Evolutionary conservation across 2,329 filamentous ascomycete species (phyloP).

Genomic region (Ascochyta rabiei): DNA sequence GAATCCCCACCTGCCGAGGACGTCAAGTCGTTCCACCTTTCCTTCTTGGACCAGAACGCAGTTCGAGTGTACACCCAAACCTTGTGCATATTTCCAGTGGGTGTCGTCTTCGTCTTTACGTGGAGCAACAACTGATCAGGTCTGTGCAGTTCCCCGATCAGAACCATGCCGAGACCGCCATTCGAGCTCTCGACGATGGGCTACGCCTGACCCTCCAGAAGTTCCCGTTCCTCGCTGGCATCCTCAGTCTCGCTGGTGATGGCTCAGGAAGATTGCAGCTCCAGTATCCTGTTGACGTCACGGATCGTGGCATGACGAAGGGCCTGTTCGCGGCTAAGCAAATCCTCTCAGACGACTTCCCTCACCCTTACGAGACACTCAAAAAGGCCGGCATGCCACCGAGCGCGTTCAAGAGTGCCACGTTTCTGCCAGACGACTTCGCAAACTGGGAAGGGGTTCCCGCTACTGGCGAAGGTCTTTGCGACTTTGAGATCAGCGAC

Average conservation of each 20-base stretch:
- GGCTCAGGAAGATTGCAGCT: constrained; percentile 35
- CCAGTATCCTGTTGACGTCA: constrained; percentile 31
- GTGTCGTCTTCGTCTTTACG: not conserved
- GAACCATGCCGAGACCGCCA: constrained; percentile 34
- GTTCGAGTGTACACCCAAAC: constrained; percentile 43
- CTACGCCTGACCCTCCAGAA: constrained; percentile 32
- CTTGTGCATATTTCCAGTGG: constrained; percentile 38
- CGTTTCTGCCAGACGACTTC: constrained; percentile 41
- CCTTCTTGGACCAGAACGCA: constrained; percentile 39
- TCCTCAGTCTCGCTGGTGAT: constrained; percentile 31
- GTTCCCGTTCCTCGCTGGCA: constrained; percentile 42
- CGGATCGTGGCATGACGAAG: constrained; percentile 19
- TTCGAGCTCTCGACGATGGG: constrained; percentile 30
- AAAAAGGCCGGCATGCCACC: constrained; percentile 41
- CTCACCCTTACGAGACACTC: constrained; percentile 38
- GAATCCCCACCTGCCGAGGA: constrained; percentile 24
- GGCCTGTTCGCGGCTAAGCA: constrained; percentile 31
- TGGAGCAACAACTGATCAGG: not conserved
- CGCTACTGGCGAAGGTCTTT: constrained; percentile 35
- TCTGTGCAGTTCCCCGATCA: constrained; percentile 35
- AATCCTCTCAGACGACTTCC: constrained; percentile 27
- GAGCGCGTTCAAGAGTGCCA: constrained; percentile 35
- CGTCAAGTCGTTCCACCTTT: constrained; percentile 36
- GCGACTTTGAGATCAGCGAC: constrained; percentile 31
- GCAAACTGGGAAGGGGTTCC: constrained; percentile 34